Evolutionary conservation across 768 basidiomycete species (phyloP).

Genomic region (Psilocybe subaeruginosa): DNA sequence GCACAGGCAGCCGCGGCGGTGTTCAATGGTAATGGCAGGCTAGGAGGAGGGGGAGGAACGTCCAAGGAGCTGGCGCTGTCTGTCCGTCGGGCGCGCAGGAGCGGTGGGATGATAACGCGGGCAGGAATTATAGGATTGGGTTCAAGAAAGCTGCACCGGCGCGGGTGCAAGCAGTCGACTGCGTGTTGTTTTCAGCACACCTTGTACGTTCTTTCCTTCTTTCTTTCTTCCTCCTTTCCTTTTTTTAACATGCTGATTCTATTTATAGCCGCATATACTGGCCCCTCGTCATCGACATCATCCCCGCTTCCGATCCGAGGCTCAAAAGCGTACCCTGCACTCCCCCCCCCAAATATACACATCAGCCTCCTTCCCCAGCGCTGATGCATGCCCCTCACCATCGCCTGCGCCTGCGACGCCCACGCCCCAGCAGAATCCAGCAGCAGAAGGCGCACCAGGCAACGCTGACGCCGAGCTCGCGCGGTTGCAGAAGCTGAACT

Average conservation of each 20-base stretch:
- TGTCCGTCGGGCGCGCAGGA: slow-evolving; percentile 44
- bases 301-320: not conserved
- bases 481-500: slow-evolving; percentile 40
- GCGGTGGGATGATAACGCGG: slow-evolving; percentile 93
- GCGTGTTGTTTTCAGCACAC: slow-evolving; percentile 30
- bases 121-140: slow-evolving; percentile 74
- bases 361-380: slow-evolving; percentile 16
- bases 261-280: slow-evolving; percentile 10
- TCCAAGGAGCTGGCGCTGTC: slow-evolving; percentile 21
- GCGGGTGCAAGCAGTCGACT: too few relatives aligned
- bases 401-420: not conserved
- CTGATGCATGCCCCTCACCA: not conserved
- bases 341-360: slow-evolving; percentile 19
- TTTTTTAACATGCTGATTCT: too few relatives aligned
- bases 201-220: slow-evolving; percentile 28
- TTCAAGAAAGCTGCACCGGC: slow-evolving; percentile 42
- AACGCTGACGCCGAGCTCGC: slow-evolving; percentile 34
- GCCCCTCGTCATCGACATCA: not conserved
- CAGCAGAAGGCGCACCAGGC: slow-evolving; percentile 21
- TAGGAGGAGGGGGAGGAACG: not conserved
- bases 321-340: slow-evolving; percentile 9
- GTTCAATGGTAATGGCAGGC: too few relatives aligned
- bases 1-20: too few relatives aligned
- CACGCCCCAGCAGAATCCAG: slow-evolving; percentile 9
- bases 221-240: slow-evolving; percentile 7